phyloP scores from a whole-genome alignment of 1,284 basidiomycete genomes.

The Puccinia polysora region DNA sequence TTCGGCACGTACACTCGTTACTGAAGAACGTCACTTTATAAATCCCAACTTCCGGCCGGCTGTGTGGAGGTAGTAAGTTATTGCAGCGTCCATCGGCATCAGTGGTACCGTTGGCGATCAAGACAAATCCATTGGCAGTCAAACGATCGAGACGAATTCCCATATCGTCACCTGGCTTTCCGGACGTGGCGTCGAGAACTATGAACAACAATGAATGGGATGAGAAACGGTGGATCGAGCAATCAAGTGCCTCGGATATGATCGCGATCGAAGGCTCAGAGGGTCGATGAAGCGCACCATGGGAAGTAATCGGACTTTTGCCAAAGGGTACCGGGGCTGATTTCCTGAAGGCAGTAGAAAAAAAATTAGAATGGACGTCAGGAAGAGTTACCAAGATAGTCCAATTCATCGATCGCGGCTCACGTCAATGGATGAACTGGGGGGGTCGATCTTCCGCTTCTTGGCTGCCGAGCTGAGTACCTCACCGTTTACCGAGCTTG shows the following conservation, averaged over 20 bases:
- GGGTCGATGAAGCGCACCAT: constrained; percentile 46
- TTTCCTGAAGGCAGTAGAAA: constrained; percentile 1
- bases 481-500: neutral
- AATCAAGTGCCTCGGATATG: neutral
- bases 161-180: constrained; percentile 51
- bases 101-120: constrained; percentile 49
- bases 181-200: constrained; percentile 52
- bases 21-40: constrained; percentile 52
- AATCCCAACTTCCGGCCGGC: constrained; percentile 48
- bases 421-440: constrained; percentile 21
- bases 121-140: constrained; percentile 48
- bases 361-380: neutral
- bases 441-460: constrained; percentile 36
- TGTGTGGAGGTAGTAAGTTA: constrained; percentile 45
- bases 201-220: neutral
- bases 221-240: neutral
- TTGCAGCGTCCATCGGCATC: constrained; percentile 50
- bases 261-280: neutral
- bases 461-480: constrained; percentile 25
- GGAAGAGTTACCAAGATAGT: neutral
- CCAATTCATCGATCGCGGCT: neutral
- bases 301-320: constrained; percentile 51
- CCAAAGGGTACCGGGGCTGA: neutral
- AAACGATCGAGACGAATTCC: constrained; percentile 49
- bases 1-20: constrained; percentile 42